These are phyloP conservation scores for Backusella psychrophila DNA, from an alignment of 192 early-diverging fungal genomes.

Conservation along the genomic window DNA sequence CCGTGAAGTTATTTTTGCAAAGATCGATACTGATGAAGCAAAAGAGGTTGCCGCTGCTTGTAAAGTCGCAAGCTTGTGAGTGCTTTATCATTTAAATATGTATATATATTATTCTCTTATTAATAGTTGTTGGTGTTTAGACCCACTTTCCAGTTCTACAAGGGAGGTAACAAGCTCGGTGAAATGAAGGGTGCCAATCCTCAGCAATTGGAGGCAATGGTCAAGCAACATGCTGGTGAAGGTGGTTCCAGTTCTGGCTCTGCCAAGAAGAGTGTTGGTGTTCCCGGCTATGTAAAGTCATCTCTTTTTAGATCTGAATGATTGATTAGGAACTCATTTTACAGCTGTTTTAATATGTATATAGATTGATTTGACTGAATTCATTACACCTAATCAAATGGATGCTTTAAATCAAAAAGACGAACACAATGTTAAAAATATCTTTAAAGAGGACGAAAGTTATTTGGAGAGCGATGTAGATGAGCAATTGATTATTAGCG, in stretches of 20 bases:
- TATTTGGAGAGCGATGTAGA: slow-evolving; percentile 91
- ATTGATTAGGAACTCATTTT: neutral
- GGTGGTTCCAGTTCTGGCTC: slow-evolving; percentile 20
- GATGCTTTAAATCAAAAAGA: slow-evolving; percentile 86
- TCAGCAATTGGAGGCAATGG: slow-evolving; percentile 59
- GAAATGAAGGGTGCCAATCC: slow-evolving; percentile 84
- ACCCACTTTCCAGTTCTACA: slow-evolving; percentile 88
- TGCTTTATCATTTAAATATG: neutral
- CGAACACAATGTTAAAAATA: slow-evolving; percentile 70
- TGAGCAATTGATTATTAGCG: slow-evolving; percentile 87
- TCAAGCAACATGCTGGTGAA: slow-evolving; percentile 63
- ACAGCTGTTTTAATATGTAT: neutral
- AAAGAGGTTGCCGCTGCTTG: slow-evolving; percentile 34
- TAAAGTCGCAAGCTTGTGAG: slow-evolving; percentile 46
- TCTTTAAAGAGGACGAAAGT: slow-evolving; percentile 68
- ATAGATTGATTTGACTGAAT: slow-evolving; percentile 58
- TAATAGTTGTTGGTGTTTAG: slow-evolving; percentile 35
- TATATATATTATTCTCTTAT: neutral
- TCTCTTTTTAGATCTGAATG: neutral
- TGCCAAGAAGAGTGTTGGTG: slow-evolving; percentile 33
- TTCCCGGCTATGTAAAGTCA: slow-evolving; percentile 43
- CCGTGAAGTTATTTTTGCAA: slow-evolving; percentile 49
- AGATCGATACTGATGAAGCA: slow-evolving; percentile 33
- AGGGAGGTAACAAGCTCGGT: slow-evolving; percentile 67
- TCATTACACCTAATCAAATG: slow-evolving; percentile 67